Evolutionary conservation across 306 rosid species (phyloP), one percentile per base, ranked within the genome.

Genomic region (Aeschynomene evenia): DNA sequence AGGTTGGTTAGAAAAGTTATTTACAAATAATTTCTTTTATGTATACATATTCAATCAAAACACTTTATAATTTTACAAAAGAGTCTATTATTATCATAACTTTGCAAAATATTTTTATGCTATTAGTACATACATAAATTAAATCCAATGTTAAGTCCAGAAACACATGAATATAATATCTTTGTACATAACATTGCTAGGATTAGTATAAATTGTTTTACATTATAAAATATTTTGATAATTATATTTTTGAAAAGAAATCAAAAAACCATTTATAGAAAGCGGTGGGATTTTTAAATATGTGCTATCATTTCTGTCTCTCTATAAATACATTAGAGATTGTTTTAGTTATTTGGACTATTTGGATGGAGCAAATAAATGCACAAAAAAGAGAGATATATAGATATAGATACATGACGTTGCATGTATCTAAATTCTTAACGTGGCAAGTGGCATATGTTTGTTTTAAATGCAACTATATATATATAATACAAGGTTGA

Each of bases 401-500:
- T n/a, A n/a, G 29, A 66, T 18, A 49, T 3, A 9, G 14, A 52
- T 22, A 49, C 1, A 49, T 20, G 26, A 60, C 42, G 42, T 36
- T 36, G 1, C 42, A 5, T 10, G 75, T 49, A 40, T n/a, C n/a
- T n/a, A n/a, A n/a, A n/a, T n/a, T 55, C 45, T 46, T 14, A 10
- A 34, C 12, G 63, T 43, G 59, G 67, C 78, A 66, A 50, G 63
- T 61, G 50, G 33, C 37, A 33, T n/a, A n/a, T 33, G 5, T 8
- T 14, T 66, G 78, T 37, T 13, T 50, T 9, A 19, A n/a, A 8
- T 50, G 56, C 4, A 19, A 1, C 14, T 9, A 50, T 46, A 50
- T 19, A 50, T 50, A n/a, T n/a, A n/a, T n/a, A n/a, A n/a, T n/a
- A n/a, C n/a, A n/a, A n/a, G n/a, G n/a, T n/a, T n/a, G n/a, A n/a